Evolutionary conservation across 148 eudicot genomes (phyloP), one percentile per base, ranked within the genome.

Genomic region (Fagopyrum tataricum): DNA sequence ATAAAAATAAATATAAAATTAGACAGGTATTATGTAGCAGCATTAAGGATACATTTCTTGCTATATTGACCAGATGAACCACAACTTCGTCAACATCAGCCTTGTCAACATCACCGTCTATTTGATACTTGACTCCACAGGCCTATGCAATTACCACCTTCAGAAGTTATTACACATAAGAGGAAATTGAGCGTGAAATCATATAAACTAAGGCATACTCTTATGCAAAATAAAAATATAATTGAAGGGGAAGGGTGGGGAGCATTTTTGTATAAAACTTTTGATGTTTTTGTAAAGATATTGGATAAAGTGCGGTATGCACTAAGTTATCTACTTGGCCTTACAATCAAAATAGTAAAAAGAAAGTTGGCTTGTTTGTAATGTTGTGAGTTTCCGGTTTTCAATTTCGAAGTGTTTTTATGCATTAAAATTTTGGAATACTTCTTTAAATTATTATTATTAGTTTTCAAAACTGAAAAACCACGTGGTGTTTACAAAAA

Each of bases 41-140:
- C 23, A 66, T 78, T 26, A 46, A 70, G 85, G 82, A 85, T 94
- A 91, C 98, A 79, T 81, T 87, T 73, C 81, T 80, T 43, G 98
- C 98, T 73, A 91, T 84, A 81, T 82, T 82, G 67, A 94, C 98
- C 80, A 94, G 88, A 81, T 84, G 86, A 79, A 91, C 87, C 71
- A 94, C 98, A 46, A 94, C 96, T 76, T 85, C 93, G 78, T 94
- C 98, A 72, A 91, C 98, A 80, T 84, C 91, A 61, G 83, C 87
- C 83, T 94, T 93, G 59, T 94, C 97, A 47, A 91, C 77, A 77
- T 94, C 93, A 73, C 84, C 89, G 69, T 72, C 81, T 56, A 85
- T 79, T 62, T 78, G 72, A 80, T 91, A 87, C 75, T 88, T 94
- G 56, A 87, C 97, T 72, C 98, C 98, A 74, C 98, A 94, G 73